Evolutionary conservation across 768 basidiomycete genomes (phyloP), one percentile per base, ranked within the genome.

Genomic region (Suillus plorans): DNA sequence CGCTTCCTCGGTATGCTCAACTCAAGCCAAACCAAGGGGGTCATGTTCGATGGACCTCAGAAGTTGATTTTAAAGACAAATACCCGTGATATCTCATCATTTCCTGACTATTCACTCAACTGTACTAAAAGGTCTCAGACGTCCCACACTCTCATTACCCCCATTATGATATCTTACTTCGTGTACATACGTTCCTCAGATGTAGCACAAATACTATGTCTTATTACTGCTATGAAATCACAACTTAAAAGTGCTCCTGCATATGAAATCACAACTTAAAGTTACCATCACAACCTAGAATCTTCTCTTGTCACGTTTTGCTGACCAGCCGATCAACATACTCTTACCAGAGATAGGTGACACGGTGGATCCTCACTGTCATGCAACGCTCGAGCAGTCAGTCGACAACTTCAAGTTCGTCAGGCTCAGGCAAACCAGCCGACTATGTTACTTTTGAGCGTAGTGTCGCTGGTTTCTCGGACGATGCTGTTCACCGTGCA

Each of bases 401-500:
- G 56, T 63, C 74, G 52, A 74, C 69, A 20, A 61, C 71, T 37
- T 39, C 25, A 28, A 50, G 25, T 28, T 50, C 68, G 20, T 58
- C 68, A 60, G 74, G 63, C 62, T 64, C 78, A 16, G 72, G 72
- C 41, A 83, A 84, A 69, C 79, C 80, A 14, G 72, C 79, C 77
- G 95, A 96, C 75, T 93, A 92, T 80, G 94, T 97, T 58, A 94
- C 92, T 79, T 99, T 99, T 76, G 90, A 96, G 70, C 85, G 97
- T 66, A 89, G 85, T 52, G 85, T 89, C 2, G 75, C 81, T 59
- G 86, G 85, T 44, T 94, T 97, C 76, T 91, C 92, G 7, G 89
- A 93, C 62, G 87, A 91, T 66, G 89, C 92, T 18, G 76, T 89
- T 67, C 89, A 94, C 52, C 89, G 90, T 68, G 92, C 94, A 16